Evolutionary conservation across 805 yeast genomes (phyloP).

Genomic region (Lipomyces yamadae): DNA sequence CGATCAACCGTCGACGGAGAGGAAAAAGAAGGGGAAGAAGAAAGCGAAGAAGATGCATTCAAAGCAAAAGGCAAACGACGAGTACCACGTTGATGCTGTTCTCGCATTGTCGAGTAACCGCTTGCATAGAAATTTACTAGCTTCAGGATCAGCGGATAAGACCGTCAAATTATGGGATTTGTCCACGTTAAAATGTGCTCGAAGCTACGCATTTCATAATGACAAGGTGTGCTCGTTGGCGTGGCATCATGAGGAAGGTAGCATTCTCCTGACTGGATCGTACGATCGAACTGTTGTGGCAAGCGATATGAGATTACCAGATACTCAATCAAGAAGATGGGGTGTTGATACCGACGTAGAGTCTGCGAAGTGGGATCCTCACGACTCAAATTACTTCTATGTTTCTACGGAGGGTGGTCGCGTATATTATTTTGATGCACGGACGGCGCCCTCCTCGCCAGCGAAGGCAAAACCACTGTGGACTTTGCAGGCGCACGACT

Average conservation of each 20-base stretch:
- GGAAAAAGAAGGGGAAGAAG: slow-evolving; percentile 47
- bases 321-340: slow-evolving; percentile 61
- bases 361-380: slow-evolving; percentile 70
- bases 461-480: slow-evolving; percentile 71
- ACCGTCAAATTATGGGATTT: slow-evolving; percentile 97
- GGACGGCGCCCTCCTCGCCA: slow-evolving; percentile 47
- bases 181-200: slow-evolving; percentile 70
- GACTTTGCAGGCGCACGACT: slow-evolving; percentile 97
- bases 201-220: slow-evolving; percentile 76
- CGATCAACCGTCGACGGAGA: slow-evolving; percentile 36
- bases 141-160: slow-evolving; percentile 93
- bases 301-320: slow-evolving; percentile 81
- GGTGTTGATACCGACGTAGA: slow-evolving; percentile 84
- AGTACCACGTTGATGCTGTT: slow-evolving; percentile 93
- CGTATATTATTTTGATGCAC: slow-evolving; percentile 85
- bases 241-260: slow-evolving; percentile 68
- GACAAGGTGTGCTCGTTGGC: slow-evolving; percentile 83
- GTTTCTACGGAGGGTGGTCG: slow-evolving; percentile 93
- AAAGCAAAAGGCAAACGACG: slow-evolving; percentile 56
- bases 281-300: slow-evolving; percentile 77
- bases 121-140: slow-evolving; percentile 79
- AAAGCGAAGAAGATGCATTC: slow-evolving; percentile 60
- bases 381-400: slow-evolving; percentile 56
- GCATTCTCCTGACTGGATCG: slow-evolving; percentile 83
- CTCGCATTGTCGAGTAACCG: slow-evolving; percentile 83